Evolutionary conservation across 1,284 basidiomycete genomes (phyloP).

Genomic region (Boletus sp.): DNA sequence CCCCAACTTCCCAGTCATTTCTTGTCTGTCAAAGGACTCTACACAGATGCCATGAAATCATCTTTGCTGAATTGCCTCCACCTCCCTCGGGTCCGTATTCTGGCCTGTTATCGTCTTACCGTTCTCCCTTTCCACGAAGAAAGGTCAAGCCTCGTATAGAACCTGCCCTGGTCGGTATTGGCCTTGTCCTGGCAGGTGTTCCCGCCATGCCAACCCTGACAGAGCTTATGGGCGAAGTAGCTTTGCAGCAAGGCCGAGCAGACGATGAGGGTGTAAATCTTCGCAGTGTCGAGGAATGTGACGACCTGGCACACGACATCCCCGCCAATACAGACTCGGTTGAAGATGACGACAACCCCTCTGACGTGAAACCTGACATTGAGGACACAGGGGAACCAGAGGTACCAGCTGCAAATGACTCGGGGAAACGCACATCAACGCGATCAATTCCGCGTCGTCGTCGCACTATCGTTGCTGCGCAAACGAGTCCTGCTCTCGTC

Average conservation of each 20-base stretch:
- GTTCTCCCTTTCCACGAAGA: constrained; percentile 48
- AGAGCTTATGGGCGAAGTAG: constrained; percentile 73
- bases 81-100: constrained; percentile 65
- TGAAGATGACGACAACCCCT: constrained; percentile 37
- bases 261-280: constrained; percentile 50
- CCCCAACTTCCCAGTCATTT: constrained; percentile 76
- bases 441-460: constrained; percentile 34
- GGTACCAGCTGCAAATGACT: constrained; percentile 17
- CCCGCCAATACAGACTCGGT: constrained; percentile 31
- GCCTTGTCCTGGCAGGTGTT: constrained; percentile 73
- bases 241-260: constrained; percentile 83
- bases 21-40: constrained; percentile 89
- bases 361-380: constrained; percentile 30
- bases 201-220: constrained; percentile 78
- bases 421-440: constrained; percentile 18
- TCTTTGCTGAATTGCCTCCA: constrained; percentile 85
- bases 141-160: constrained; percentile 71
- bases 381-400: constrained; percentile 15
- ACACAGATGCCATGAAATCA: constrained; percentile 93
- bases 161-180: constrained; percentile 83
- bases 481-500: constrained; percentile 66
- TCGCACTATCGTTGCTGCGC: constrained; percentile 53
- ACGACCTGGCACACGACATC: constrained; percentile 32
- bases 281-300: constrained; percentile 46
- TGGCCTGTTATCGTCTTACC: constrained; percentile 44